Percentiles rank a stretch among this genome's conserved stretches.
Conservation (phyloP, 148 eudicot genomes). For the Silene uniflora region DNA sequence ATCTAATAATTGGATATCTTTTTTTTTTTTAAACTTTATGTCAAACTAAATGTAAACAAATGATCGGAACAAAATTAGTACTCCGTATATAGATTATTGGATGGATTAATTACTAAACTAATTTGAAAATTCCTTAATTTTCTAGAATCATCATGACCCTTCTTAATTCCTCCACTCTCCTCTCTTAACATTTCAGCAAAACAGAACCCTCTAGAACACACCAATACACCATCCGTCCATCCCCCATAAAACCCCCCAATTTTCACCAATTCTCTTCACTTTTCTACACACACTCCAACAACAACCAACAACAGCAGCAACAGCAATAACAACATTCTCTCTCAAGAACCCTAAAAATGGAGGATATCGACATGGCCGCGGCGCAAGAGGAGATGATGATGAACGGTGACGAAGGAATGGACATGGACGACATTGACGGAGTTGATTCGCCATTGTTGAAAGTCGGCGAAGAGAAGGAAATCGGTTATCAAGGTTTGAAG, state of each 20-base stretch:
- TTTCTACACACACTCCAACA: not conserved
- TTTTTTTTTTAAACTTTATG: too few relatives aligned
- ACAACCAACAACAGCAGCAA: too few relatives aligned
- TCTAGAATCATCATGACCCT: not conserved
- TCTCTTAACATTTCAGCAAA: not conserved
- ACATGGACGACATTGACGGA: conserved; percentile 36
- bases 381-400: conserved; percentile 51
- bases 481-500: conserved; percentile 69
- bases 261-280: too few relatives aligned
- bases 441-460: conserved; percentile 35
- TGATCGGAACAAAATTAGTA: too few relatives aligned
- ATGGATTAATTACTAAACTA: too few relatives aligned
- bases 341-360: conserved; percentile 32
- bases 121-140: not conserved
- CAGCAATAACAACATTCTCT: conserved; percentile 7
- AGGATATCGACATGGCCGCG: conserved; percentile 63
- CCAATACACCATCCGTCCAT: too few relatives aligned
- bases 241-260: too few relatives aligned
- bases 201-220: not conserved
- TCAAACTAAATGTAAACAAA: too few relatives aligned
- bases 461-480: conserved; percentile 85
- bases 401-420: conserved; percentile 39
- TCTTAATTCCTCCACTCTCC: not conserved
- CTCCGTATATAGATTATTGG: too few relatives aligned
- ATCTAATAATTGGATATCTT: too few relatives aligned